Percentiles rank a stretch among this genome's conserved stretches.
phyloP scores from a whole-genome alignment of 179 eudicot species.

The Heliamphora ciliata region DNA sequence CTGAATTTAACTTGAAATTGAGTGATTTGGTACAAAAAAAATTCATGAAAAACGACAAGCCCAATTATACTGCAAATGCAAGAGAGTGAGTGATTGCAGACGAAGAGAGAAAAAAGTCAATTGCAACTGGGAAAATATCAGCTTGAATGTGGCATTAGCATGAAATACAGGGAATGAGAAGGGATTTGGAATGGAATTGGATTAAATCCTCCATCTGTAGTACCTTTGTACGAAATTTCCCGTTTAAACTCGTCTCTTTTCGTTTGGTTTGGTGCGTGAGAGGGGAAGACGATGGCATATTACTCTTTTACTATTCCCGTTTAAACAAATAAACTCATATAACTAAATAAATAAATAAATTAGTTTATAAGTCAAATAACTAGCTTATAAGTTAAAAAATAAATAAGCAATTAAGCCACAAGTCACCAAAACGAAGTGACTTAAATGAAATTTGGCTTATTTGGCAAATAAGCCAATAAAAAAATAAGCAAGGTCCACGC shows the following conservation, averaged over 20 bases:
- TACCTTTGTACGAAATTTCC: conserved; percentile 10
- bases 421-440: too few relatives aligned
- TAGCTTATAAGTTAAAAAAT: too few relatives aligned
- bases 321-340: too few relatives aligned
- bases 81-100: not conserved
- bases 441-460: too few relatives aligned
- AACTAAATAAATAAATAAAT: too few relatives aligned
- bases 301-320: too few relatives aligned
- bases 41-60: not conserved
- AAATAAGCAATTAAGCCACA: too few relatives aligned
- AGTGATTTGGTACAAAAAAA: not conserved
- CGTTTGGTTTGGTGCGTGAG: too few relatives aligned
- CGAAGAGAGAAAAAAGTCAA: not conserved
- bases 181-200: not conserved
- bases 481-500: too few relatives aligned
- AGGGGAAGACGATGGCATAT: too few relatives aligned
- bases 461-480: too few relatives aligned
- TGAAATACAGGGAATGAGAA: not conserved
- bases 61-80: not conserved
- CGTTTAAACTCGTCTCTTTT: not conserved
- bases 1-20: conserved; percentile 4
- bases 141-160: not conserved
- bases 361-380: too few relatives aligned
- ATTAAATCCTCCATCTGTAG: not conserved
- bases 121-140: not conserved